These are phyloP conservation scores for Gentiana macrophylla DNA, from an alignment of 257 asterid species.

Conservation along the genomic window DNA sequence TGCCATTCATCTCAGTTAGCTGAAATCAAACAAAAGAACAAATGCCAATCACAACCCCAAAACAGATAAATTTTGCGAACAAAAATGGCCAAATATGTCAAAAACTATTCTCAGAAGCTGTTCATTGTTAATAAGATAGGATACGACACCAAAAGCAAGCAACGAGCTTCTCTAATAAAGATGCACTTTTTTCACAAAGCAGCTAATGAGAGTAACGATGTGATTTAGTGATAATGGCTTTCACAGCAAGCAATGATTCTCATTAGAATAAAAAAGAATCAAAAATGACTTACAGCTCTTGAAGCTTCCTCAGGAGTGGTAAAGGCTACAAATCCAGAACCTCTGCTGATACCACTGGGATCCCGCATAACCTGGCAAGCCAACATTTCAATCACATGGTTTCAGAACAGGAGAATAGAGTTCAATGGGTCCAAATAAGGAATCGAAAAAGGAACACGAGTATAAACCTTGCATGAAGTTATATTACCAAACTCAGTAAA, in stretches of 20 bases:
- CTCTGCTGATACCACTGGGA: slow-evolving; percentile 50
- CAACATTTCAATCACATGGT: background rate
- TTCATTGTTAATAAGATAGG: too few relatives aligned
- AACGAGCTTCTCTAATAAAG: too few relatives aligned
- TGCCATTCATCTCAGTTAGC: slow-evolving; percentile 56
- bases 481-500: slow-evolving; percentile 39
- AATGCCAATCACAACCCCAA: background rate
- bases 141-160: too few relatives aligned
- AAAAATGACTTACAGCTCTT: slow-evolving; percentile 42
- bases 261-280: too few relatives aligned
- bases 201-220: too few relatives aligned
- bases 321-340: slow-evolving; percentile 66
- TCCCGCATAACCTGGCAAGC: slow-evolving; percentile 46
- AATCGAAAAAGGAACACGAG: background rate
- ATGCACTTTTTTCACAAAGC: too few relatives aligned
- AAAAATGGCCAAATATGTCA: too few relatives aligned
- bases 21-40: slow-evolving; percentile 2
- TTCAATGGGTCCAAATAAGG: background rate
- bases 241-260: too few relatives aligned
- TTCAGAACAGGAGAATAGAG: background rate
- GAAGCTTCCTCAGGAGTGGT: slow-evolving; percentile 53
- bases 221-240: too few relatives aligned
- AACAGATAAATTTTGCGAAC: too few relatives aligned
- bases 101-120: too few relatives aligned
- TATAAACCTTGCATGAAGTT: slow-evolving; percentile 44